These are phyloP conservation scores for Aristolochia californica DNA, from an alignment of 164 flowering plant genomes.

Conservation along the genomic window DNA sequence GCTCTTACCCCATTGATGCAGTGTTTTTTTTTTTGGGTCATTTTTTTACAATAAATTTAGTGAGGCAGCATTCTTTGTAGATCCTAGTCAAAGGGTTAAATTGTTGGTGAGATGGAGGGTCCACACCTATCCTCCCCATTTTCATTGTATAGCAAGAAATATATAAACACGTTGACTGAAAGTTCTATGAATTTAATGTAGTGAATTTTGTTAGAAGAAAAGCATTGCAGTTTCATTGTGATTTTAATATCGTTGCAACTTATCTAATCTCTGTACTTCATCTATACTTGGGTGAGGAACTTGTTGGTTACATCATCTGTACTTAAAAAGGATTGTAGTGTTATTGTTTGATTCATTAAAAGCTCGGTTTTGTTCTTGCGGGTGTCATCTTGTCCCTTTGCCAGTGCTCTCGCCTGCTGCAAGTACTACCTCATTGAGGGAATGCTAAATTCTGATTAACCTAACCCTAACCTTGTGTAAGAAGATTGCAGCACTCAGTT, in stretches of 20 bases:
- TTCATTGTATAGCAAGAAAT: constrained; percentile 14
- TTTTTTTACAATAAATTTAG: background rate
- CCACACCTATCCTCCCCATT: constrained; percentile 9
- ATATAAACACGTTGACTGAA: constrained; percentile 3
- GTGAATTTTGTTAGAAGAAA: no score
- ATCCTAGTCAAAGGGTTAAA: background rate
- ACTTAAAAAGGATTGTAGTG: no score
- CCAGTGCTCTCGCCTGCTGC: background rate
- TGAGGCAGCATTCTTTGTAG: constrained; percentile 28
- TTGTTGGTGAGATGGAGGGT: constrained; percentile 10
- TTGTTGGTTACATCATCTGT: no score
- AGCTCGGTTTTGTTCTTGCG: background rate
- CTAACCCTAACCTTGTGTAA: no score
- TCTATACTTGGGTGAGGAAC: no score
- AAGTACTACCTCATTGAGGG: no score
- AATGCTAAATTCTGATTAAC: background rate
- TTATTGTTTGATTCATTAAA: background rate
- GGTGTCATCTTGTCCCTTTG: no score
- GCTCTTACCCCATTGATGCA: constrained; percentile 8
- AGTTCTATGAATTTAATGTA: constrained; percentile 4
- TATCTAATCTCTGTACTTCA: no score
- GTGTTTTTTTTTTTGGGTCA: constrained; percentile 1
- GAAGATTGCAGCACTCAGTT: no score
- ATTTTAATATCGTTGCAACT: no score
- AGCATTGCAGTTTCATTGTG: no score